Evolutionary conservation across 169 alveolate species (phyloP).

Genomic region (Plasmodium malariae): DNA sequence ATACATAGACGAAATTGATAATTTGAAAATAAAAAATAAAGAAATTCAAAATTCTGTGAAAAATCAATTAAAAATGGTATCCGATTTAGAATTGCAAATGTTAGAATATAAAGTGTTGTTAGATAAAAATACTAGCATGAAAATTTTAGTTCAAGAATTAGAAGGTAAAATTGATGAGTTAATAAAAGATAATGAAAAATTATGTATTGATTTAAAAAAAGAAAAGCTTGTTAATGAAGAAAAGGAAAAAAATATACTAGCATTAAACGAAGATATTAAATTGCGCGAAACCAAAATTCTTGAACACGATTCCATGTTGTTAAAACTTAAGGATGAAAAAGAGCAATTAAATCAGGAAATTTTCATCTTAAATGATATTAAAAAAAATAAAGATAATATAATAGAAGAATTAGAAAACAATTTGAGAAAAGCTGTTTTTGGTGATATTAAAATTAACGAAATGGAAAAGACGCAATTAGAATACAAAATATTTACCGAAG

Average conservation of each 20-base stretch:
- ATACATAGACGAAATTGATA: slow-evolving; percentile 72
- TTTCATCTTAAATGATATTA: slow-evolving; percentile 34
- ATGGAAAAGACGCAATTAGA: slow-evolving; percentile 44
- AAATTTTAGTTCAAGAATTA: slow-evolving; percentile 69
- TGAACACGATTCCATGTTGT: slow-evolving; percentile 25
- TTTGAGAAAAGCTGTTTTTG: slow-evolving; percentile 76
- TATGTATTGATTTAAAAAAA: slow-evolving; percentile 64
- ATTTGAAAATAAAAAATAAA: slow-evolving; percentile 41
- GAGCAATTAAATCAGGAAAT: slow-evolving; percentile 68
- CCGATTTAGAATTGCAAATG: slow-evolving; percentile 69
- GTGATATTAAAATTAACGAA: slow-evolving; percentile 56
- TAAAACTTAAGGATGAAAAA: slow-evolving; percentile 69
- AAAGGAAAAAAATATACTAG: slow-evolving; percentile 39
- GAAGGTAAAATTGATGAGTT: slow-evolving; percentile 75
- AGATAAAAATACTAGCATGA: slow-evolving; percentile 78
- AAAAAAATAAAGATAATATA: slow-evolving; percentile 54
- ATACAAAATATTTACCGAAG: slow-evolving; percentile 60
- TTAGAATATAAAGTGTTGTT: slow-evolving; percentile 70
- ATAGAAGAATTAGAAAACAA: slow-evolving; percentile 72
- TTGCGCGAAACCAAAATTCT: slow-evolving; percentile 20
- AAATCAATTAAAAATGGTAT: slow-evolving; percentile 40
- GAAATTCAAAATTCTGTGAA: slow-evolving; percentile 67
- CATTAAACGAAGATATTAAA: slow-evolving; percentile 52
- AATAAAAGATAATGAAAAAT: slow-evolving; percentile 75
- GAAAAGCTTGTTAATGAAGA: slow-evolving; percentile 59